Base-by-base conservation (phyloP, 805 yeast genomes). In the Grigorovia humatica region DNA sequence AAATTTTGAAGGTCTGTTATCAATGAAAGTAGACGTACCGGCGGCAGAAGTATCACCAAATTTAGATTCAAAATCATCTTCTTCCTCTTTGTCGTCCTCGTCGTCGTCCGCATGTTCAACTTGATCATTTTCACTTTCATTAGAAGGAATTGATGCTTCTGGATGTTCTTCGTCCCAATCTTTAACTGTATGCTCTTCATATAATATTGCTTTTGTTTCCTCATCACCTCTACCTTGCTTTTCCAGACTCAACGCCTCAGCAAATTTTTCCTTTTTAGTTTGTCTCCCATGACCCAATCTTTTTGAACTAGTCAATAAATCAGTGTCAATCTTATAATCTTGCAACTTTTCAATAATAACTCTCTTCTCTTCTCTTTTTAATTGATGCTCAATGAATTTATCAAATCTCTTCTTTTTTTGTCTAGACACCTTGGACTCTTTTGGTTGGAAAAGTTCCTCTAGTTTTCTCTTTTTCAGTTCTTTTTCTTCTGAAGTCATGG, bases 311-410 rank as follows among this genome's bases (percentile, higher is more conserved):
- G 79, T 82, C 56, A 88, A 72, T 12, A 80, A 59, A 0, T 82
- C 70, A 0, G 96, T 80, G 62, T 90, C 96, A 47, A 91, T 76
- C 38, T 71, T 70, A 9, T 78, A 71, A 29, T 75, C 76, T 48
- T 83, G 77, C 44, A 91, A 72, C 65, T 88, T 89, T 56, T 83
- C 81, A 44, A 91, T 71, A 50, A 91, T 71, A 2, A 78, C 76
- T 58, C 85, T 85, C 67, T 86, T 86, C 69, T 91, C 98, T 65
- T 91, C 96, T 63, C 95, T 74, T 61, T 84, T 85, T 59, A 89
- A 63, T 65, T 89, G 96, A 69, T 87, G 95, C 53, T 89, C 95
- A 42, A 91, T 88, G 67, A 88, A 91, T 67, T 91, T 91, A 55
- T 91, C 97, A 45, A 91, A 70, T 52, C 98, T 70, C 85, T 80